phyloP scores from a whole-genome alignment of 1,139 yeast genomes.

The Hansenula sp. region DNA sequence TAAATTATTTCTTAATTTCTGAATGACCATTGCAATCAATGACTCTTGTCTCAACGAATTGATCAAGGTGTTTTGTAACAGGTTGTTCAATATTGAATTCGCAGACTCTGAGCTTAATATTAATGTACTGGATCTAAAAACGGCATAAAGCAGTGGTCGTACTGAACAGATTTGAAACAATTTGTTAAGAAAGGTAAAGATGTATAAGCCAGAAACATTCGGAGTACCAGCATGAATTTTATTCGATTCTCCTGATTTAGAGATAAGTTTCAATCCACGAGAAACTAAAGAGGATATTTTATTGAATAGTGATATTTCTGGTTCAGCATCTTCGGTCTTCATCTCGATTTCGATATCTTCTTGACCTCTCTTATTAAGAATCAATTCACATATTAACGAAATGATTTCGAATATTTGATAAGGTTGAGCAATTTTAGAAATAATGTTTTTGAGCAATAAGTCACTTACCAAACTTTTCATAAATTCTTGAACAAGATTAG shows the following conservation, averaged over 20 bases:
- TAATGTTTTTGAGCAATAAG: slow-evolving; percentile 33
- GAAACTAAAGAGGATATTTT: neutral
- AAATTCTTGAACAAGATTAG: slow-evolving; percentile 34
- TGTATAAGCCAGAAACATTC: slow-evolving; percentile 6
- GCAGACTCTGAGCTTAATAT: slow-evolving; percentile 5
- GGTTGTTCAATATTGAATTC: slow-evolving; percentile 23
- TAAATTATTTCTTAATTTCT: slow-evolving; percentile 27
- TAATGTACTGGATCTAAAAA: slow-evolving; percentile 18
- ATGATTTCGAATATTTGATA: slow-evolving; percentile 21
- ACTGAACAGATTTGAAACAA: slow-evolving; percentile 9
- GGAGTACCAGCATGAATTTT: neutral
- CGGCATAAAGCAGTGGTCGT: slow-evolving; percentile 26
- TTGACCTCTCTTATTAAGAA: slow-evolving; percentile 5
- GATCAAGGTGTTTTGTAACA: slow-evolving; percentile 20
- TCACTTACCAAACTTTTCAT: slow-evolving; percentile 37
- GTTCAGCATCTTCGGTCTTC: neutral
- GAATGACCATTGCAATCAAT: slow-evolving; percentile 23
- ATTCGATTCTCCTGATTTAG: neutral
- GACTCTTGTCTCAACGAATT: slow-evolving; percentile 16
- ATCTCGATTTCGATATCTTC: neutral
- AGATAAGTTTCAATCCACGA: neutral
- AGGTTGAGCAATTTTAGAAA: slow-evolving; percentile 34
- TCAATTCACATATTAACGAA: slow-evolving; percentile 11
- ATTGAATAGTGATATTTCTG: neutral
- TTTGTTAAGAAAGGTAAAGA: slow-evolving; percentile 15